Percentiles rank a stretch among this genome's conserved stretches.
Evolutionary conservation across 2,329 filamentous ascomycete genomes (phyloP).

Genomic region (Penicillium palitans): DNA sequence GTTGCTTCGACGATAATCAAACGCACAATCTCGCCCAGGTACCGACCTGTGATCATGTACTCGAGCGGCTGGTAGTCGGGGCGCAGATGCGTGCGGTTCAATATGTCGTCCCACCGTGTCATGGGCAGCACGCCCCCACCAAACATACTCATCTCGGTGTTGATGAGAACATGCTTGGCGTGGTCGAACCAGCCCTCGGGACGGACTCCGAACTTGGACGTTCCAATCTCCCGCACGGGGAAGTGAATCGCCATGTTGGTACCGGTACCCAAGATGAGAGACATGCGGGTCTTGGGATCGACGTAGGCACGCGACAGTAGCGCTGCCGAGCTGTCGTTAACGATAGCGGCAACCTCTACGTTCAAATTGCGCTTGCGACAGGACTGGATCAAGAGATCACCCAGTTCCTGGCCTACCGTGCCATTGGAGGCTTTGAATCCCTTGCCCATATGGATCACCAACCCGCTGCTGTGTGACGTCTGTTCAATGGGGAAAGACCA

Average conservation of each 20-base stretch:
- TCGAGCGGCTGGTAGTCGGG: constrained; percentile 67
- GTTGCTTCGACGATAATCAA: constrained; percentile 62
- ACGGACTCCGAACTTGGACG: constrained; percentile 57
- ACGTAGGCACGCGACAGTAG: constrained; percentile 63
- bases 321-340: constrained; percentile 64
- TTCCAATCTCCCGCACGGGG: constrained; percentile 55
- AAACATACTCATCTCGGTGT: constrained; percentile 68
- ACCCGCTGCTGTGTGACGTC: constrained; percentile 59
- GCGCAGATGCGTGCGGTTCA: constrained; percentile 57
- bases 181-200: constrained; percentile 56
- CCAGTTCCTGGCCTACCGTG: constrained; percentile 60
- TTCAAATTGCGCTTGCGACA: constrained; percentile 57
- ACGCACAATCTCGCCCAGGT: constrained; percentile 64
- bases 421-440: constrained; percentile 62
- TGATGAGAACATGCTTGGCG: constrained; percentile 63
- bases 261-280: constrained; percentile 64
- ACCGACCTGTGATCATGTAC: constrained; percentile 63
- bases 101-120: constrained; percentile 61
- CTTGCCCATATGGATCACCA: constrained; percentile 64
- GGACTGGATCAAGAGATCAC: constrained; percentile 59
- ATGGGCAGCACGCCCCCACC: constrained; percentile 57
- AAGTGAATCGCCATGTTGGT: constrained; percentile 66
- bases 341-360: constrained; percentile 61
- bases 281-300: constrained; percentile 61
- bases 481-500: constrained; percentile 69